phyloP scores from a whole-genome alignment of 257 asterid species.

The Ajuga chamaepitys region DNA sequence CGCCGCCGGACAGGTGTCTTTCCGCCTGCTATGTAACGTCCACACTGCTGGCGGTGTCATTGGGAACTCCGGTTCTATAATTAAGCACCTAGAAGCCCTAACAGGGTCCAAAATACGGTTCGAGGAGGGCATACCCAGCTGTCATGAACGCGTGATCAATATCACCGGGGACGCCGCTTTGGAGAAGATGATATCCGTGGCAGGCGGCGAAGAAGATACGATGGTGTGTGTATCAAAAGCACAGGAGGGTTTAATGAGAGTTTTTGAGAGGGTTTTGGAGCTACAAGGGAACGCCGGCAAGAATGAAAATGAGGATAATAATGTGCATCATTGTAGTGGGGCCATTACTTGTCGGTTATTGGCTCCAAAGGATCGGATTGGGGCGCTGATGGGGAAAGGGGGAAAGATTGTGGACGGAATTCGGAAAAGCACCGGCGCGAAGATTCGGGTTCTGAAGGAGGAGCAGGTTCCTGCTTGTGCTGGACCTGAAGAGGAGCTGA shows the following conservation, averaged over 20 bases:
- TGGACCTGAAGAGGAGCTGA: slow-evolving; percentile 36
- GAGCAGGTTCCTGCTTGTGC: slow-evolving; percentile 49
- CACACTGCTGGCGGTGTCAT: slow-evolving; percentile 48
- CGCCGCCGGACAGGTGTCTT: slow-evolving; percentile 21
- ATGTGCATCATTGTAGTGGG: slow-evolving; percentile 10
- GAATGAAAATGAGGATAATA: slow-evolving; percentile 9
- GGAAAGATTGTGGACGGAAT: slow-evolving; percentile 36
- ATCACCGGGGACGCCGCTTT: slow-evolving; percentile 32
- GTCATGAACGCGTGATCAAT: slow-evolving; percentile 52
- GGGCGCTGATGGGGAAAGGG: slow-evolving; percentile 49
- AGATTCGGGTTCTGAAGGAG: slow-evolving; percentile 34
- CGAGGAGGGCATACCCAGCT: slow-evolving; percentile 31
- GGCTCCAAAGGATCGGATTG: slow-evolving; percentile 31
- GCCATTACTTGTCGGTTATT: slow-evolving; percentile 38
- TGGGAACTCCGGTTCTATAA: slow-evolving; percentile 36
- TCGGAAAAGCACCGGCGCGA: slow-evolving; percentile 38
- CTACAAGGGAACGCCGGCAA: slow-evolving; percentile 25
- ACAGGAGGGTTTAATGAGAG: slow-evolving; percentile 50
- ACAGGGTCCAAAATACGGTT: slow-evolving; percentile 35
- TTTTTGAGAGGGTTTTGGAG: slow-evolving; percentile 54
- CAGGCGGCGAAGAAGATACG: slow-evolving; percentile 11
- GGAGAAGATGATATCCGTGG: slow-evolving; percentile 22
- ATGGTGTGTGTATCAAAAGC: slow-evolving; percentile 36
- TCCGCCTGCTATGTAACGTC: slow-evolving; percentile 49
- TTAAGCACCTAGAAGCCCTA: slow-evolving; percentile 36